Conservation (phyloP, 2,329 filamentous ascomycete genomes). For the Parasarocladium wereldwijsianum region DNA sequence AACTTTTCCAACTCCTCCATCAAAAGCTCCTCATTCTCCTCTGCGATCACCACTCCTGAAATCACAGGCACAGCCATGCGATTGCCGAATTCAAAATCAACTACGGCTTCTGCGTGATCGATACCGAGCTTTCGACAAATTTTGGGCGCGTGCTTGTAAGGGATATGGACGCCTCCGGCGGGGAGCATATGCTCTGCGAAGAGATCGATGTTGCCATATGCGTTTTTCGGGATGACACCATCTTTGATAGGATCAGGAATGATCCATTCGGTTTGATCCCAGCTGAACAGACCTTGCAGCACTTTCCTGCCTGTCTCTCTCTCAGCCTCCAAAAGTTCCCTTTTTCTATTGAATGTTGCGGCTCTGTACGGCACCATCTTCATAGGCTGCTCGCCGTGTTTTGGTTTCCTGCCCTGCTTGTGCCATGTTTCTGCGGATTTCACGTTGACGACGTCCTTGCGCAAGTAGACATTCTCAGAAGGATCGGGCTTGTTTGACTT, state of each 20-base stretch:
- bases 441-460: conserved; percentile 68
- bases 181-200: conserved; percentile 93
- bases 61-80: conserved; percentile 89
- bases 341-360: conserved; percentile 72
- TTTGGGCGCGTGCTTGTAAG: conserved; percentile 58
- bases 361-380: conserved; percentile 85
- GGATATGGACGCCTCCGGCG: conserved; percentile 66
- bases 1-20: conserved; percentile 69
- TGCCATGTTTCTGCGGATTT: conserved; percentile 96
- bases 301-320: conserved; percentile 68
- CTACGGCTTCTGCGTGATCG: conserved; percentile 87
- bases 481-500: conserved; percentile 61
- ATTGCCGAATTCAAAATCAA: conserved; percentile 91
- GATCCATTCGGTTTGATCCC: conserved; percentile 87
- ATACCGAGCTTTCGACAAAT: conserved; percentile 75
- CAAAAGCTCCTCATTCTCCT: conserved; percentile 60
- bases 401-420: conserved; percentile 76
- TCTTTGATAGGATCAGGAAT: conserved; percentile 75
- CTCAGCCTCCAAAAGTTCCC: conserved; percentile 78
- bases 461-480: conserved; percentile 68
- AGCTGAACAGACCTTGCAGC: conserved; percentile 71
- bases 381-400: conserved; percentile 54
- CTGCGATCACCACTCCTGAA: conserved; percentile 75
- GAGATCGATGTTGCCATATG: conserved; percentile 87
- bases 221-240: conserved; percentile 83